Conservation (phyloP, 192 early-diverging fungal genomes). For the Rhizophagus clarus region DNA sequence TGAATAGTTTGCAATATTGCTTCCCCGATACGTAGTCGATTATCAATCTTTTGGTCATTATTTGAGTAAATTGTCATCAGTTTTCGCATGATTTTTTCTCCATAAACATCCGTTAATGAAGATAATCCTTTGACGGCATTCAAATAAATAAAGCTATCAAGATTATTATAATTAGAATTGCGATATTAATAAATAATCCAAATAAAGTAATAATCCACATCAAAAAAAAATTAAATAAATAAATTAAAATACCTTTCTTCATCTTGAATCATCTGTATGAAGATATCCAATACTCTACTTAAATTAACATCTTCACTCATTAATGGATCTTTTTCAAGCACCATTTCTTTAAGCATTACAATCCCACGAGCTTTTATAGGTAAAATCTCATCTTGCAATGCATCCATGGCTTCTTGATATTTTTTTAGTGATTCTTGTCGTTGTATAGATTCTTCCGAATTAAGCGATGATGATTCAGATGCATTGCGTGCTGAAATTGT, state of each 20-base stretch:
- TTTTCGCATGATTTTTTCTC: conserved; percentile 64
- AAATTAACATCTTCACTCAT: conserved; percentile 59
- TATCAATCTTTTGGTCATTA: conserved; percentile 56
- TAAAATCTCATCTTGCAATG: conserved; percentile 73
- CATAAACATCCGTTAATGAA: conserved; percentile 81
- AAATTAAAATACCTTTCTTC: conserved; percentile 66
- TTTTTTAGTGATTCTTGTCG: conserved; percentile 51
- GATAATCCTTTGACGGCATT: conserved; percentile 89
- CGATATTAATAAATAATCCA: too few relatives aligned
- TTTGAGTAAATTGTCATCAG: conserved; percentile 71
- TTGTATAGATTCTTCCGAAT: conserved; percentile 17
- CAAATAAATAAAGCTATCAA: conserved; percentile 82
- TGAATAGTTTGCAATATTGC: conserved; percentile 85
- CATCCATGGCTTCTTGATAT: conserved; percentile 77
- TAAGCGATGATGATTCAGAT: conserved; percentile 26
- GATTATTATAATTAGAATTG: conserved; percentile 1
- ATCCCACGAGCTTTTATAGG: conserved; percentile 91
- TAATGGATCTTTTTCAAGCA: conserved; percentile 66
- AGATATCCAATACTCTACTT: conserved; percentile 70
- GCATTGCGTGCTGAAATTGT: conserved; percentile 51
- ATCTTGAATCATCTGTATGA: conserved; percentile 75
- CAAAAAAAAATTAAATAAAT: conserved; percentile 5
- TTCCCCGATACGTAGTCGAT: conserved; percentile 82
- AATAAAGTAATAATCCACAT: neutral
- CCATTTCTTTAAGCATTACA: conserved; percentile 77